A percentile compares a stretch with the other conserved stretches of the same genome.
Conservation (phyloP, 1,139 yeast genomes). For the Debaryomyces psychrophilus region DNA sequence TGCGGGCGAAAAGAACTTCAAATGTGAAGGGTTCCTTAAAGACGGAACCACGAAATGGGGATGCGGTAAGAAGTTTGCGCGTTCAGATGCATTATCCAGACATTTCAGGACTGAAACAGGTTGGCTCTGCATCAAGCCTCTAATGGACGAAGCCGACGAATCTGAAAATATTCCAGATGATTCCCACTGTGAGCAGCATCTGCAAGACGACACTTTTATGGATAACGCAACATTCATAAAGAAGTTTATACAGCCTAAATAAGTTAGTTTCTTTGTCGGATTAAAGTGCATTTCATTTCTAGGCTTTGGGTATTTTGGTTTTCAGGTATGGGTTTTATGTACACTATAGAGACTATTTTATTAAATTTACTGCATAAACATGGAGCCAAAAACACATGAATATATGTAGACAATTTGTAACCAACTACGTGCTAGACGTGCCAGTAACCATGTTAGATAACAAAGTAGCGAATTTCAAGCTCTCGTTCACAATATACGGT, state of each 20-base stretch:
- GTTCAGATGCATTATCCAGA: slow-evolving; percentile 60
- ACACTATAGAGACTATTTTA: background rate
- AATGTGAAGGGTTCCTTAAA: slow-evolving; percentile 55
- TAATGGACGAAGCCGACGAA: slow-evolving; percentile 52
- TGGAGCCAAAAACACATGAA: too few relatives aligned
- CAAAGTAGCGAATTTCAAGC: too few relatives aligned
- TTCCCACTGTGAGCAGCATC: background rate
- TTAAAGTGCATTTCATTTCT: background rate
- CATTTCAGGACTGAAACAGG: slow-evolving; percentile 64
- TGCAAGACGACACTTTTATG: slow-evolving; percentile 11
- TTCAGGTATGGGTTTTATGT: background rate
- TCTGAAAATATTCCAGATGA: slow-evolving; percentile 20
- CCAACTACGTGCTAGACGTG: background rate
- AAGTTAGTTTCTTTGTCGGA: slow-evolving; percentile 1
- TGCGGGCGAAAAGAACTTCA: slow-evolving; percentile 56
- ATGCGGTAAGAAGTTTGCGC: slow-evolving; percentile 59
- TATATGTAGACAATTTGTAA: background rate
- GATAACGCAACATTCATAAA: slow-evolving; percentile 25
- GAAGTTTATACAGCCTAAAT: slow-evolving; percentile 22
- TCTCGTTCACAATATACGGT: too few relatives aligned
- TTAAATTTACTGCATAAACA: background rate
- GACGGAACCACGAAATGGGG: slow-evolving; percentile 61
- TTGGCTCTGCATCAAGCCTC: slow-evolving; percentile 57
- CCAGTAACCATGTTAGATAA: too few relatives aligned
- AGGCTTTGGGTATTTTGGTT: background rate